These are phyloP conservation scores for Chalciporus chontae DNA, from an alignment of 768 basidiomycete genomes.

Conservation along the genomic window DNA sequence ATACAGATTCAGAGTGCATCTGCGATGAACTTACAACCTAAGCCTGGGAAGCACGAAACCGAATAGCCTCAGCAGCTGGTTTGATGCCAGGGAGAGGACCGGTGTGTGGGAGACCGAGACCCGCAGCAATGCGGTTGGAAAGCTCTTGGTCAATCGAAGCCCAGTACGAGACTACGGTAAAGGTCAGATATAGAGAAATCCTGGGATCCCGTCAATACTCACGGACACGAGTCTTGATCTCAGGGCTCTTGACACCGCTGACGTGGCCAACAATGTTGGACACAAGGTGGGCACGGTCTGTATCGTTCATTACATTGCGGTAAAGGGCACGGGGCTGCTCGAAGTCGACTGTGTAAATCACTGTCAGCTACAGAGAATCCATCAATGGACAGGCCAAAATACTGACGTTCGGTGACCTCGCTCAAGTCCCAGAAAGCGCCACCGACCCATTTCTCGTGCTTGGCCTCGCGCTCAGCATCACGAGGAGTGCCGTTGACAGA, in stretches of 20 bases:
- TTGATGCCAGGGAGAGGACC: constrained; percentile 53
- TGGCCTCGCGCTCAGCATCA: constrained; percentile 35
- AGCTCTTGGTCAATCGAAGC: constrained; percentile 73
- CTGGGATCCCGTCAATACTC: constrained; percentile 27
- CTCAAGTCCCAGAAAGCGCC: constrained; percentile 64
- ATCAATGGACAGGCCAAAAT: background rate
- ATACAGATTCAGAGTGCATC: background rate
- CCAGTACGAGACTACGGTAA: constrained; percentile 64
- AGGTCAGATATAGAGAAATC: background rate
- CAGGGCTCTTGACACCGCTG: constrained; percentile 53
- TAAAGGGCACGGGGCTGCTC: constrained; percentile 78
- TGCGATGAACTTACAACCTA: background rate
- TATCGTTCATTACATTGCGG: constrained; percentile 62
- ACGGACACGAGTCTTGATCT: constrained; percentile 66
- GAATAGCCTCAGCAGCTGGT: constrained; percentile 54
- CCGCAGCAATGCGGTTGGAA: constrained; percentile 75
- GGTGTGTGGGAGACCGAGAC: constrained; percentile 57
- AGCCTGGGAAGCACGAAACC: constrained; percentile 37
- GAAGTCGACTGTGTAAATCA: constrained; percentile 59
- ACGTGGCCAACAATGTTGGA: constrained; percentile 66
- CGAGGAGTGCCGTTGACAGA: constrained; percentile 41
- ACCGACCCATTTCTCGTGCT: constrained; percentile 76
- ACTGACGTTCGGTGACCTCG: constrained; percentile 78
- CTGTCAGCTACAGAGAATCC: background rate
- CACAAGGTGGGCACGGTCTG: constrained; percentile 57